Evolutionary conservation across 225 moss, liverwort and hornwort genomes (phyloP), one percentile per base, ranked within the genome.

Genomic region (Rhytidiadelphus loreus): DNA sequence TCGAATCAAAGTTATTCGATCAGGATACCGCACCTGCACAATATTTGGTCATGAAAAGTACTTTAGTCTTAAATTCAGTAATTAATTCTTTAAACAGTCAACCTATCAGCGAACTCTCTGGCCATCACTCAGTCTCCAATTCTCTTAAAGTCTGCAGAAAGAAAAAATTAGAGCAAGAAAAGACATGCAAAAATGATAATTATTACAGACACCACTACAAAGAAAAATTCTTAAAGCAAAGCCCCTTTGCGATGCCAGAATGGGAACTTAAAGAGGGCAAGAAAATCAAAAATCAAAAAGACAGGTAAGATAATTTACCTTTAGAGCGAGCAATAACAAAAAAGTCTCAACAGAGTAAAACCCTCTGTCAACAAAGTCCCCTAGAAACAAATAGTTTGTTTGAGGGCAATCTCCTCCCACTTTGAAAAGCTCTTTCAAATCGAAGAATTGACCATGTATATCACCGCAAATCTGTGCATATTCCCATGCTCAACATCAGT

Each of bases 401-500:
- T 96, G 97, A n/a, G 99, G 99, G 88, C 99, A 99, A 84, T 99
- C 97, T 89, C 99, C 99, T 81, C 99, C 99, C 88, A 99, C 99
- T 92, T 96, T 99, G 85, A 99, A 99, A 81, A 99, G 95, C 93
- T 99, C 99, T 92, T 97, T 97, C 92, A 99, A 93, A 90, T 99
- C 99, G 89, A 97, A 99, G 80, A 99, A 99, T 77, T 99, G 99
- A 60, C 99, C 99, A 87, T 99, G 99, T 33, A 99, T 99, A 89
- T 99, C 99, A 87, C 99, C 99, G 88, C 99, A 99, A 89, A 99
- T 97, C 99, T 99, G 96, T 64, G 72, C 37, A 90, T 33, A 79
- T 37, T 79, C 83, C 26, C 39, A 73, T 83, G 79, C 77, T 82
- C 58, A 89, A 44, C 17, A 77, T 83, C 69, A 86, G 90, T 60